phyloP scores from a whole-genome alignment of 768 basidiomycete species.

The Mycena capillaripes region DNA sequence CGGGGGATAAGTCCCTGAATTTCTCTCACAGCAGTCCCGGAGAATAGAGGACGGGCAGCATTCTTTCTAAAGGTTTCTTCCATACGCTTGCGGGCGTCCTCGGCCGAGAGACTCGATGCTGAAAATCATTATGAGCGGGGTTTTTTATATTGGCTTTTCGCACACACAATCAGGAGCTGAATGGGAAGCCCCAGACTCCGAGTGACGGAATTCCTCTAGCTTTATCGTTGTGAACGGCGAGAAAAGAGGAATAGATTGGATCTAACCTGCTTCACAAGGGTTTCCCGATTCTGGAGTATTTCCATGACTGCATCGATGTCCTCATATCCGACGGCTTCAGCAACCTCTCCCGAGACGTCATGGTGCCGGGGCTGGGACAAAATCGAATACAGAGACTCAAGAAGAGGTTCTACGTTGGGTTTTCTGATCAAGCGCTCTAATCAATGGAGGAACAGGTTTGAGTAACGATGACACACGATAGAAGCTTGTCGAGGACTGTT shows the following conservation, averaged over 20 bases:
- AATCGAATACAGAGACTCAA: slow-evolving; percentile 50
- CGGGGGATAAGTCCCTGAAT: neutral
- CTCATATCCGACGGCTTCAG: slow-evolving; percentile 88
- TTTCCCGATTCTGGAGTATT: slow-evolving; percentile 70
- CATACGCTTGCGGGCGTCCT: slow-evolving; percentile 71
- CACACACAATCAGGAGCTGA: slow-evolving; percentile 10
- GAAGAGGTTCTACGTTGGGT: slow-evolving; percentile 42
- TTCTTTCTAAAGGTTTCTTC: slow-evolving; percentile 72
- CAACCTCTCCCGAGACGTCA: slow-evolving; percentile 81
- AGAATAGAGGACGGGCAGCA: slow-evolving; percentile 76
- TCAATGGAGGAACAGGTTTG: neutral
- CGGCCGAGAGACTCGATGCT: slow-evolving; percentile 50
- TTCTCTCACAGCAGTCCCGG: slow-evolving; percentile 63
- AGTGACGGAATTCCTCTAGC: slow-evolving; percentile 27
- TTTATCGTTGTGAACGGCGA: slow-evolving; percentile 2
- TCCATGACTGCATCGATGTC: slow-evolving; percentile 84
- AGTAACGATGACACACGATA: slow-evolving; percentile 32
- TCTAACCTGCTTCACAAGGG: slow-evolving; percentile 65
- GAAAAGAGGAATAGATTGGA: slow-evolving; percentile 17
- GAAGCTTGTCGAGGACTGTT: slow-evolving; percentile 24
- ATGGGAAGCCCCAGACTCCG: slow-evolving; percentile 1
- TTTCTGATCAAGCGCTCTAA: slow-evolving; percentile 40
- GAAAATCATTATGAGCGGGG: neutral
- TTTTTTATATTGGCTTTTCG: neutral
- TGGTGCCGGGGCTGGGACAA: slow-evolving; percentile 72